Conservation (phyloP, 2,329 filamentous ascomycete genomes). For the Fusarium transvaalense region DNA sequence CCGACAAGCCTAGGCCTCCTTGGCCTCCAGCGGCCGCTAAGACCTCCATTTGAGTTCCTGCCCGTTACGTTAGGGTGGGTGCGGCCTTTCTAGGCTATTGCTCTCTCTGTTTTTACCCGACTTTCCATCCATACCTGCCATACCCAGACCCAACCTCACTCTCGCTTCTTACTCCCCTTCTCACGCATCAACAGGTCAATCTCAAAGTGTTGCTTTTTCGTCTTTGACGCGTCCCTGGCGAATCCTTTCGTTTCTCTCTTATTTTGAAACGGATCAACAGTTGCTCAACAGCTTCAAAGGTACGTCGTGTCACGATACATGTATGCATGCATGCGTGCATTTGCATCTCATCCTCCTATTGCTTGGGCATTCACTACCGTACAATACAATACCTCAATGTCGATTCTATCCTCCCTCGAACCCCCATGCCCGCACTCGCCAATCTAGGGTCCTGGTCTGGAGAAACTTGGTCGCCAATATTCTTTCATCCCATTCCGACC, state of each 20-base stretch:
- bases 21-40: constrained; percentile 29
- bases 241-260: constrained; percentile 20
- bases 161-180: constrained; percentile 26
- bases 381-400: constrained; percentile 12
- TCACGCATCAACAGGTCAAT: constrained; percentile 35
- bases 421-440: constrained; percentile 12
- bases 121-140: constrained; percentile 15
- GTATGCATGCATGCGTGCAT: not conserved
- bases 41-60: constrained; percentile 27
- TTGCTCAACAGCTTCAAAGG: constrained; percentile 31
- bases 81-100: constrained; percentile 1
- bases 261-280: constrained; percentile 15
- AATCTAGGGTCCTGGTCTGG: constrained; percentile 10
- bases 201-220: constrained; percentile 27
- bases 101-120: constrained; percentile 18
- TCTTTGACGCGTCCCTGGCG: constrained; percentile 25
- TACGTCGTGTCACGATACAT: constrained; percentile 40
- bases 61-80: constrained; percentile 6
- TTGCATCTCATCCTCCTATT: constrained; percentile 21
- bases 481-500: constrained; percentile 33
- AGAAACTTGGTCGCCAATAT: constrained; percentile 27
- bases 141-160: constrained; percentile 18
- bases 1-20: constrained; percentile 7
- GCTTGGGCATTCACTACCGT: constrained; percentile 9
- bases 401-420: constrained; percentile 16